Evolutionary conservation across 345 rosid species (phyloP).

Genomic region (Lenwebbia sp.): DNA sequence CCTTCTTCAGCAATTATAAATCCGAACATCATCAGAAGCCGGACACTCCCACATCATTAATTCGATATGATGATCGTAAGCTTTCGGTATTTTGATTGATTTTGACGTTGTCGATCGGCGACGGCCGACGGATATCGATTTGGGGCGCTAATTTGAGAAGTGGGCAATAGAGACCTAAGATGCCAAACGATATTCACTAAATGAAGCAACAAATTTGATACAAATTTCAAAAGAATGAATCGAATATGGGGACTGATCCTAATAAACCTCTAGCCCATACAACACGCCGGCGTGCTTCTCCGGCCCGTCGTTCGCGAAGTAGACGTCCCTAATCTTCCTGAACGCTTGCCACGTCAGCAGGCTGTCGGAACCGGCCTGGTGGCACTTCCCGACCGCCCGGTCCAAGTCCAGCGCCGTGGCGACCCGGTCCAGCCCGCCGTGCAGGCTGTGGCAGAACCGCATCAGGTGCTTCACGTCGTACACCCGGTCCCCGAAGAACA

Average conservation of each 20-base stretch:
- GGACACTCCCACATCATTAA: not conserved
- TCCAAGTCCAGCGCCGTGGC: slow-evolving; percentile 42
- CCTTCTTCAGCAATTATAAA: not conserved
- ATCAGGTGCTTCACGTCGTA: slow-evolving; percentile 81
- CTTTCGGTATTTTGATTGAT: not conserved
- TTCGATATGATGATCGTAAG: not conserved
- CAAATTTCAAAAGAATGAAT: not conserved
- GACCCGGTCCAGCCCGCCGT: slow-evolving; percentile 72
- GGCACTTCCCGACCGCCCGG: slow-evolving; percentile 75
- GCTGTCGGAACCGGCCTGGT: slow-evolving; percentile 91
- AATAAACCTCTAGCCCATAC: slow-evolving; percentile 56
- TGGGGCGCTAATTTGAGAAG: not conserved
- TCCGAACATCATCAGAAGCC: not conserved
- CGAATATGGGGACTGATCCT: not conserved
- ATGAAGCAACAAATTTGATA: not conserved
- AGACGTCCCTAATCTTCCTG: slow-evolving; percentile 55
- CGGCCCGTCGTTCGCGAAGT: slow-evolving; percentile 45
- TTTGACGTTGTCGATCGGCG: not conserved
- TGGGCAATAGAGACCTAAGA: not conserved
- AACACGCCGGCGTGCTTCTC: slow-evolving; percentile 71
- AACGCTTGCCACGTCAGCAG: slow-evolving; percentile 84
- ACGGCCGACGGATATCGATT: not conserved
- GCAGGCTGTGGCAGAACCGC: slow-evolving; percentile 47
- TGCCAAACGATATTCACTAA: not conserved
- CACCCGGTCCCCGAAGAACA: slow-evolving; percentile 48